Evolutionary conservation across 2,329 filamentous ascomycete species (phyloP), one percentile per base, ranked within the genome.

Genomic region (Penicillium sp.): DNA sequence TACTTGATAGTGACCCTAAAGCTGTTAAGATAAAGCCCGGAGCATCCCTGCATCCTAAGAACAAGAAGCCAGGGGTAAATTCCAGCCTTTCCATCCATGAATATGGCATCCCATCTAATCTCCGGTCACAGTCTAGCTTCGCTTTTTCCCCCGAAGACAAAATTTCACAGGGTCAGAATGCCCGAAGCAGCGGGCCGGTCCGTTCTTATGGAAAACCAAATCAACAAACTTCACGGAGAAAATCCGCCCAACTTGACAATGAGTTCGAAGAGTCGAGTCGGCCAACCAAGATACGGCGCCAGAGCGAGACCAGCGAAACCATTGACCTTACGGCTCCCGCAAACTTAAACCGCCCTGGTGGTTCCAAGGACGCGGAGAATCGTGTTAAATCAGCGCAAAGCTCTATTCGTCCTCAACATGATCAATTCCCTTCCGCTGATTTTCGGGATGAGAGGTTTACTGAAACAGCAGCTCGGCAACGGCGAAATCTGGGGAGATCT

Each of bases 151-250:
- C 69, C 7, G 35, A 59, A 2, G 59, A 73, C 44, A 63, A 53
- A 26, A 56, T 73, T 35, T 64, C 67, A 14, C 43, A 45, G 3
- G 64, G 64, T 36, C 42, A 43, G 6, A 65, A 66, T 41, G 47
- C 60, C 16, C 67, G 67, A 48, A 62, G 68, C 26, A 74, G 71
- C 51, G 70, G 70, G 7, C 67, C 72, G n/a, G 65, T 72, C 37
- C 69, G 66, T 37, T 68, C 66, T 10, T 60, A 56, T 33, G 64
- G 66, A 25, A 64, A 59, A 53, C 11, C 50, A 44, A 63, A 36
- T 7, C 50, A 56, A 37, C 25, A 49, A 5, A 35, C 25, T 33
- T 50, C 54, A 10, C 35, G 22, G 3, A 11, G 45, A 37, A 54
- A 47, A 17, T 31, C 45, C 14, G 53, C 55, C 8, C 57, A 45